These are phyloP conservation scores for Tetrapisispora arboricola DNA, from an alignment of 805 yeast genomes.

Conservation along the genomic window DNA sequence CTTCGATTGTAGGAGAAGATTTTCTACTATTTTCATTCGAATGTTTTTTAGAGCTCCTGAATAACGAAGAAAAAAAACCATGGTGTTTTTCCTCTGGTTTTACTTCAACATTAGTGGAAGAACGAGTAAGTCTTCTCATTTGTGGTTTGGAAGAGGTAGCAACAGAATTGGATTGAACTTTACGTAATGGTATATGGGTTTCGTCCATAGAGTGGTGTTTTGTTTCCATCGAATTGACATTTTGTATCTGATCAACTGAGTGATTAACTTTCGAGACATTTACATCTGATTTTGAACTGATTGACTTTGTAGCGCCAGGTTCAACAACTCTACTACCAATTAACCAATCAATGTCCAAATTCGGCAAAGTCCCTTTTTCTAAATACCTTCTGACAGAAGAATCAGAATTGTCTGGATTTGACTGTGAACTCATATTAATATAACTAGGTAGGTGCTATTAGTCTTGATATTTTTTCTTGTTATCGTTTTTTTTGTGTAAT, in stretches of 20 bases:
- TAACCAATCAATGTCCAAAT: constrained; percentile 25
- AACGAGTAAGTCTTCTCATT: background rate
- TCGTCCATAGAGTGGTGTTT: background rate
- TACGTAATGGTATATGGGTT: constrained; percentile 10
- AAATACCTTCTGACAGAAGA: constrained; percentile 7
- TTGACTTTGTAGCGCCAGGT: background rate
- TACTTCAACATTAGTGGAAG: background rate
- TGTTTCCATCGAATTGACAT: background rate
- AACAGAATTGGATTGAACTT: constrained; percentile 27
- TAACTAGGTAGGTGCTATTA: too few relatives aligned
- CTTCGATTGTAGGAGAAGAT: background rate
- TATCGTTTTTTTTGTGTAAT: background rate
- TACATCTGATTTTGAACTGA: too few relatives aligned
- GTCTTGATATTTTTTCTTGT: too few relatives aligned
- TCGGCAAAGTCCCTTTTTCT: constrained; percentile 16
- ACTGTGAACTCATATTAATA: background rate
- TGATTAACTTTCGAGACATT: too few relatives aligned
- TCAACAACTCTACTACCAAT: constrained; percentile 8
- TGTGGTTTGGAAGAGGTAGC: constrained; percentile 2
- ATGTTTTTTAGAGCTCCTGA: constrained; percentile 17
- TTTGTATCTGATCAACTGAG: background rate
- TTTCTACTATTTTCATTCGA: background rate
- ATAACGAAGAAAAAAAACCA: constrained; percentile 31
- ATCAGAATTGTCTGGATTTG: background rate
- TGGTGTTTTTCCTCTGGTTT: constrained; percentile 9